These are phyloP conservation scores for Yarrowia hollandica DNA, from an alignment of 805 yeast species.

Conservation along the genomic window DNA sequence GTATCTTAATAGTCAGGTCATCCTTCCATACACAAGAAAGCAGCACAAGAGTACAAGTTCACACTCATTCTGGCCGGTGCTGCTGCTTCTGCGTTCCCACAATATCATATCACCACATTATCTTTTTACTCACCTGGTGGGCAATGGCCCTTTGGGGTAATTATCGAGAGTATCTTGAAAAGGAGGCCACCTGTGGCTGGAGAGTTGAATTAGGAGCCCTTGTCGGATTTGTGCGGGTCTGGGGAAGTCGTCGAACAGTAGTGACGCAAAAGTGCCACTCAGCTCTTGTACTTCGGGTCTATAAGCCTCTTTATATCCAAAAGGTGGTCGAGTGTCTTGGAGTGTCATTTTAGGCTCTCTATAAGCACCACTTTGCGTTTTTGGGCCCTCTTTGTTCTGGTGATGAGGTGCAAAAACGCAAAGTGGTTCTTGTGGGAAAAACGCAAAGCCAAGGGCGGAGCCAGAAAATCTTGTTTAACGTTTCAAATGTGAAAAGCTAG, in stretches of 20 bases:
- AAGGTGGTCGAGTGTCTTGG: conserved; percentile 28
- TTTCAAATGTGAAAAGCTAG: conserved; percentile 22
- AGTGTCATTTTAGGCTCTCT: conserved; percentile 11
- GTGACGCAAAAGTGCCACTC: conserved; percentile 24
- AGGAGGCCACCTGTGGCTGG: neutral
- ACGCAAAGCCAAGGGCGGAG: neutral
- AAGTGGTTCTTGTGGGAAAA: conserved; percentile 1
- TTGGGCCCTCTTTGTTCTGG: neutral
- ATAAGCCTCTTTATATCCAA: conserved; percentile 25
- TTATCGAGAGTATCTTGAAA: conserved; percentile 24
- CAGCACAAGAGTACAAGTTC: no score
- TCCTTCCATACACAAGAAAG: no score
- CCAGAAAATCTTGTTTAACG: neutral
- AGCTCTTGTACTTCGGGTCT: conserved; percentile 8
- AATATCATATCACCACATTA: neutral
- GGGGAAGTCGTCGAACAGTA: neutral
- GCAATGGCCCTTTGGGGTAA: conserved; percentile 27
- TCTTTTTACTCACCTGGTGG: conserved; percentile 14
- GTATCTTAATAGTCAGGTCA: no score
- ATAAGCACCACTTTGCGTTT: conserved; percentile 17
- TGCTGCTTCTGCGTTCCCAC: no score
- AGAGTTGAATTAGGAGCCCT: neutral
- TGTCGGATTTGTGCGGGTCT: neutral
- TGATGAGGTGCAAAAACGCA: conserved; percentile 22
- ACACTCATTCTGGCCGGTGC: no score